Evolutionary conservation across 1,284 basidiomycete species (phyloP).

Genomic region (Pseudozyma hubeiensis): DNA sequence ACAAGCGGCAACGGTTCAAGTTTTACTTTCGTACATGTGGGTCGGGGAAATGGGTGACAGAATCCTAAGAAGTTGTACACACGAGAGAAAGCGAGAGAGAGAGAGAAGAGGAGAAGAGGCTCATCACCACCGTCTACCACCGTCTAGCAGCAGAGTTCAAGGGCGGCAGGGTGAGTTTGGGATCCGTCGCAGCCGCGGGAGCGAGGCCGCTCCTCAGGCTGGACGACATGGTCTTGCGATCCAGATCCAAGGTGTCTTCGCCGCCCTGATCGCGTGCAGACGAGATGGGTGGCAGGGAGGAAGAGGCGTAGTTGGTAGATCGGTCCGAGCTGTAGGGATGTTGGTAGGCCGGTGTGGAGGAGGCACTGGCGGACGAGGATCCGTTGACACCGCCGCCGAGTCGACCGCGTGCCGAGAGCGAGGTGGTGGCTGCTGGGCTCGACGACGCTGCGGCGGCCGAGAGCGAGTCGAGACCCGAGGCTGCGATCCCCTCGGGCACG

Average conservation of each 20-base stretch:
- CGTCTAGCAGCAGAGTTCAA: constrained; percentile 33
- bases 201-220: constrained; percentile 29
- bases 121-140: constrained; percentile 12
- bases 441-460: constrained; percentile 19
- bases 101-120: background rate
- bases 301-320: constrained; percentile 40
- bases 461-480: constrained; percentile 44
- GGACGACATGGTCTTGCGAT: constrained; percentile 36
- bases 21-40: no score
- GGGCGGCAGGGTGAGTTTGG: constrained; percentile 43
- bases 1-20: background rate
- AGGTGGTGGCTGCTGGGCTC: constrained; percentile 14
- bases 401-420: constrained; percentile 32
- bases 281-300: constrained; percentile 44
- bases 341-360: constrained; percentile 28
- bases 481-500: constrained; percentile 37
- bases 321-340: constrained; percentile 55
- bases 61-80: background rate
- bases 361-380: constrained; percentile 6
- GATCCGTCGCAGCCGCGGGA: constrained; percentile 5
- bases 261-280: constrained; percentile 31
- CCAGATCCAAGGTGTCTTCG: constrained; percentile 35
- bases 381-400: constrained; percentile 24
- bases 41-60: constrained; percentile 1
- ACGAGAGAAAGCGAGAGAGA: background rate